Percentiles rank a stretch among this genome's conserved stretches.
Conservation (phyloP, 2,329 filamentous ascomycete species). For the Xylaria sp. region DNA sequence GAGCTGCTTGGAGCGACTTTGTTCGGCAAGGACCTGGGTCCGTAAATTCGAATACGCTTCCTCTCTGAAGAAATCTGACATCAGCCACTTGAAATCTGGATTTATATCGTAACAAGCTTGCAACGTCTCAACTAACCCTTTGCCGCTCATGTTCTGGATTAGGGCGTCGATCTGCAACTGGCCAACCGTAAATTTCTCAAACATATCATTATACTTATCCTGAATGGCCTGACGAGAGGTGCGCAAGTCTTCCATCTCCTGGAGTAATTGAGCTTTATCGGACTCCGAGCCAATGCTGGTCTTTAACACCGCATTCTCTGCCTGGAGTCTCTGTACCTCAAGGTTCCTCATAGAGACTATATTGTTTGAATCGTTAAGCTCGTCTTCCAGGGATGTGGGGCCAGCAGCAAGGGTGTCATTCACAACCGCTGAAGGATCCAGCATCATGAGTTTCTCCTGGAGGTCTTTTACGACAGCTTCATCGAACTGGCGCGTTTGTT, state of each 20-base stretch:
- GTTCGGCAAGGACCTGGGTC: conserved; percentile 60
- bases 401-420: conserved; percentile 52
- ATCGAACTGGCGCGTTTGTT: conserved; percentile 50
- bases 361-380: conserved; percentile 63
- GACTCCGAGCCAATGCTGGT: conserved; percentile 65
- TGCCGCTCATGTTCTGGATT: conserved; percentile 60
- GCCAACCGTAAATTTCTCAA: conserved; percentile 67
- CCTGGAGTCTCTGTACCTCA: conserved; percentile 68
- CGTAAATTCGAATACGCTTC: conserved; percentile 64
- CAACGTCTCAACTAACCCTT: conserved; percentile 64
- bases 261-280: conserved; percentile 64
- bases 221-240: conserved; percentile 64
- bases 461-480: conserved; percentile 68
- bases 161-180: conserved; percentile 69
- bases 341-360: conserved; percentile 57
- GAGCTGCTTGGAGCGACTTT: conserved; percentile 58
- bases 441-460: conserved; percentile 65
- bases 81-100: conserved; percentile 56
- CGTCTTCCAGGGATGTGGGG: conserved; percentile 63
- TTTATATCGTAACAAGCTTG: conserved; percentile 50
- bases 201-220: conserved; percentile 65
- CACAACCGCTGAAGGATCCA: conserved; percentile 46
- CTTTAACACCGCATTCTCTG: conserved; percentile 69
- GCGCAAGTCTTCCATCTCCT: conserved; percentile 66
- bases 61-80: conserved; percentile 60